phyloP scores from a whole-genome alignment of 177 flowering plant species.

The Vitis hybrid region DNA sequence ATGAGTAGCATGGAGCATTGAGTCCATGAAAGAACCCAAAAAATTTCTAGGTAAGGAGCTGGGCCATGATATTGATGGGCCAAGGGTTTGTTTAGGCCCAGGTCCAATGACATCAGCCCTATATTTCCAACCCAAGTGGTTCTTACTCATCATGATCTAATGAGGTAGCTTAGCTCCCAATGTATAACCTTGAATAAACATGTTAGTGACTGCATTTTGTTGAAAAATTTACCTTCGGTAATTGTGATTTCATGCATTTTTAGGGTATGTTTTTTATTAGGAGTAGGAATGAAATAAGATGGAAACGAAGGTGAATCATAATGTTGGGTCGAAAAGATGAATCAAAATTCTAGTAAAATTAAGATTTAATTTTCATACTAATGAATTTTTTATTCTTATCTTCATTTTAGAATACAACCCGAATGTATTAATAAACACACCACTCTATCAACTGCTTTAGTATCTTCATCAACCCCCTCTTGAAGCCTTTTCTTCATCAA shows the following conservation, averaged over 20 bases:
- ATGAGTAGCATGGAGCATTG: conserved; percentile 18
- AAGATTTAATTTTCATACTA: too few species aligned
- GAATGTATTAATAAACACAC: too few species aligned
- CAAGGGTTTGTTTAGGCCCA: not conserved
- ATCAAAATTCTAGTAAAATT: too few species aligned
- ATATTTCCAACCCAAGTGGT: not conserved
- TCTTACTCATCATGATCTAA: not conserved
- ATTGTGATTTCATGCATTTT: not conserved
- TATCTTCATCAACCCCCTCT: too few species aligned
- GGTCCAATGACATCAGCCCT: not conserved
- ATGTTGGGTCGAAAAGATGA: too few species aligned
- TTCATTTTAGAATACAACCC: too few species aligned
- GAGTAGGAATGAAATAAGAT: too few species aligned
- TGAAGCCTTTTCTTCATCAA: too few species aligned
- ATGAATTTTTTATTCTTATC: too few species aligned
- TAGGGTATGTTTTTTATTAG: too few species aligned
- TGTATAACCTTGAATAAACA: not conserved
- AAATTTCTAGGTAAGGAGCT: not conserved
- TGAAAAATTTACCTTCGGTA: not conserved
- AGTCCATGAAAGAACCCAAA: not conserved
- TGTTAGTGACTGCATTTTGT: not conserved
- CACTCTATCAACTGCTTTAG: too few species aligned
- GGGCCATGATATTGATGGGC: conserved; percentile 9
- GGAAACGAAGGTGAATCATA: too few species aligned
- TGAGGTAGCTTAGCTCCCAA: not conserved